A percentile compares a stretch with the other conserved stretches of the same genome.
phyloP scores from a whole-genome alignment of 345 rosid species.

The Populus deltoides region DNA sequence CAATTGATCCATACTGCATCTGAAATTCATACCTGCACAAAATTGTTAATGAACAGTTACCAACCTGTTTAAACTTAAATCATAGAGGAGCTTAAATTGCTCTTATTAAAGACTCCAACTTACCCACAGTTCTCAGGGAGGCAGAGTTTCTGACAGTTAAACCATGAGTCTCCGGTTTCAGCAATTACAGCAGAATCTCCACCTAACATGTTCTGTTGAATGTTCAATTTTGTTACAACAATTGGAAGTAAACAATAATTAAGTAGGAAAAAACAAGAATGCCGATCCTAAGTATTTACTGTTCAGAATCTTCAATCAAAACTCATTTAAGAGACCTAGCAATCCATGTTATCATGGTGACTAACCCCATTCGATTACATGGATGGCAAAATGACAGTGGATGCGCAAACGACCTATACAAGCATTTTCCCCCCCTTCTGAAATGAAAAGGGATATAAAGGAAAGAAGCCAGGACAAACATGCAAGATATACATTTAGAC shows the following conservation, averaged over 20 bases:
- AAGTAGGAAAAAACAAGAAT: neutral
- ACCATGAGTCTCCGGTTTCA: conserved; percentile 84
- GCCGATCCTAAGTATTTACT: neutral
- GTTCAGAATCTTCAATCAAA: neutral
- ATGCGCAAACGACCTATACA: neutral
- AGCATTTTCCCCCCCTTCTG: neutral
- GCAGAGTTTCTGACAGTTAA: conserved; percentile 71
- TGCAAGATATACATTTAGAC: neutral
- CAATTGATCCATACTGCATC: conserved; percentile 81
- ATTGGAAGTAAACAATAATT: neutral
- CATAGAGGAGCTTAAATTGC: neutral
- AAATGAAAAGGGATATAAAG: neutral
- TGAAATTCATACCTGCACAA: conserved; percentile 62
- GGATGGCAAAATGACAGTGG: neutral
- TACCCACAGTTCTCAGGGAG: conserved; percentile 75
- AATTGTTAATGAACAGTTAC: conserved; percentile 7
- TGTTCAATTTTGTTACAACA: neutral
- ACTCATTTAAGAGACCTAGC: neutral
- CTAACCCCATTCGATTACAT: neutral
- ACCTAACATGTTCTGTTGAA: conserved; percentile 45
- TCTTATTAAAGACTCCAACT: conserved; percentile 3
- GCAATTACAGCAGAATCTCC: conserved; percentile 59
- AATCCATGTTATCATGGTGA: neutral
- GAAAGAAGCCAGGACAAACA: neutral
- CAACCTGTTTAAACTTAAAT: neutral